phyloP scores from a whole-genome alignment of 1,139 yeast species.

The Pichia sp. region DNA sequence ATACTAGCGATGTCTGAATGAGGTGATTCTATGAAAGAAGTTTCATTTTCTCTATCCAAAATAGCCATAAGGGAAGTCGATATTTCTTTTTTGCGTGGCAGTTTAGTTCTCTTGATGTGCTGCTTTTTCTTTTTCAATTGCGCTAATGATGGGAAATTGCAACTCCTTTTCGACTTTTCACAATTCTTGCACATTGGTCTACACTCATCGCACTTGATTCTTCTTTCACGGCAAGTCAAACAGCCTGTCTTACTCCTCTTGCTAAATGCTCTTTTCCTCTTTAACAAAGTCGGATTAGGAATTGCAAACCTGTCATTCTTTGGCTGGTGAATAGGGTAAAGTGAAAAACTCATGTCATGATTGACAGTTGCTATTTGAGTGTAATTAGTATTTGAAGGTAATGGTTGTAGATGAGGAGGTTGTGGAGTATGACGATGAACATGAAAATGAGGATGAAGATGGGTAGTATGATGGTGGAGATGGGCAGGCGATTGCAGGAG shows the following conservation, averaged over 20 bases:
- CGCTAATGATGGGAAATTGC: background rate
- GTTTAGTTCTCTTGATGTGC: background rate
- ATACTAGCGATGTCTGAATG: background rate
- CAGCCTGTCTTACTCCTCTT: background rate
- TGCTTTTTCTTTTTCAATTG: background rate
- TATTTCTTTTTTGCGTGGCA: background rate
- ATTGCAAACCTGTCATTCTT: background rate
- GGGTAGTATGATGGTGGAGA: background rate
- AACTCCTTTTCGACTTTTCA: background rate
- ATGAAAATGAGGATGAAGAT: background rate
- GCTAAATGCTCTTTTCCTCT: background rate
- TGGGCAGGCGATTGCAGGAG: background rate
- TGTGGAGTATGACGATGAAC: background rate
- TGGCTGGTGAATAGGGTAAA: background rate
- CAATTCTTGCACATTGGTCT: background rate
- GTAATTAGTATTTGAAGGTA: background rate
- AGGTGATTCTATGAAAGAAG: background rate
- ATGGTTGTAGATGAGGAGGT: background rate
- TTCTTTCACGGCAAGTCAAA: background rate
- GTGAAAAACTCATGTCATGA: background rate
- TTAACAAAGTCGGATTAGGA: background rate
- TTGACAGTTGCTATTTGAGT: background rate
- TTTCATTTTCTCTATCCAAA: background rate
- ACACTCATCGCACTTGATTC: background rate
- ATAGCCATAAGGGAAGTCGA: background rate